Base-by-base conservation (phyloP, 2,329 filamentous ascomycete species). In the Fusarium hainanense region DNA sequence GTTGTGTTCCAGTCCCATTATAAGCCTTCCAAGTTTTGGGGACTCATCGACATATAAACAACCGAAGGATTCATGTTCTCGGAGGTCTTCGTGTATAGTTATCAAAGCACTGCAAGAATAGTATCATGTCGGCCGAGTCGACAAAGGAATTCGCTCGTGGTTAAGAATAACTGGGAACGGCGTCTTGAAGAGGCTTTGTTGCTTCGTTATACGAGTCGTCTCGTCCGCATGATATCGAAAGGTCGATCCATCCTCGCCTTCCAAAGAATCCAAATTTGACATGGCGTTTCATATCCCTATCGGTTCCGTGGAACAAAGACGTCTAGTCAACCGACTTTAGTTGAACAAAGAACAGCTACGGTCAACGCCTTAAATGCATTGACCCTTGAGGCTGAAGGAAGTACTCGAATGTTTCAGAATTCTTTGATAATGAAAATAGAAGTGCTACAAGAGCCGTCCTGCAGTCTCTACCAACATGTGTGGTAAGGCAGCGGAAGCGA, bases 391-490 rank as follows among this genome's bases (percentile, higher is more conserved):
- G n/a, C 32, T 32, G 14, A 20, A 34, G 14, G 7, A 49, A 37
- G 18, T 18, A 16, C 18, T 32, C 14, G 12, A 23, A 27, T 13
- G 54, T 54, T 63, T 59, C 63, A 41, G 37, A 32, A 51, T 63
- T 54, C 67, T 68, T 70, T 70, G 54, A 48, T 25, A 27, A 30
- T 43, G 25, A 54, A 68, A 70, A 70, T 70, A 64, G 63, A 60
- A 51, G 23, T 47, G 28, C 12, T 46, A 30, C 28, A 37, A 50
- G 43, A 62, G 25, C 43, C 41, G 12, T 28, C 20, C 16, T 47
- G 20, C 43, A 37, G n/a, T 6, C 14, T 40, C 37, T 16, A 27
- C 25, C 25, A 16, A 25, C 42, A 25, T 37, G n/a, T 12, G 41
- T 37, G 48, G 52, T 54, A 50, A 59, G 58, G 54, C 56, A 71